Evolutionary conservation across 2,329 filamentous ascomycete genomes (phyloP), one percentile per base, ranked within the genome.

Genomic region (Davidsoniella eucalypti): DNA sequence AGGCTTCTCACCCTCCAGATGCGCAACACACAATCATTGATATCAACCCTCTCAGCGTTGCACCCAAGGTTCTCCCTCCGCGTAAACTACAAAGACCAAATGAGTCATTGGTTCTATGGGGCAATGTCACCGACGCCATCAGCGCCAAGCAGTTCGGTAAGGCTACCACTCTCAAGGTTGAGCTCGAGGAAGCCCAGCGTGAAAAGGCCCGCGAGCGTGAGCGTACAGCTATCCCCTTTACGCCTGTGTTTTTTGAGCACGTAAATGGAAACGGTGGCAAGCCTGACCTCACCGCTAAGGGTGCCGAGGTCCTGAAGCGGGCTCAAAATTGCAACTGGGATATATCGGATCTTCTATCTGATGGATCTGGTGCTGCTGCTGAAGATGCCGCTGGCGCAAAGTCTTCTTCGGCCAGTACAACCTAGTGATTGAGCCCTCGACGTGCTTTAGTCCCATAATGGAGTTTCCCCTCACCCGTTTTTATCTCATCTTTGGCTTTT

Each of bases 61-160:
- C 82, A 0, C 70, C 81, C 50, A 98, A 98, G 67, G 69, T 77
- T 41, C 64, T 93, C 0, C 92, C 92, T 0, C 86, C 90, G 0
- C 65, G 74, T 16, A 80, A 87, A 41, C 64, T 78, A 52, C 92
- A 96, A 64, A 76, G 94, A 2, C 76, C 83, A 50, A 92, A 98
- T 63, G 92, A 98, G 66, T 93, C 85, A 2, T 76, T 92, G 56
- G 80, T 76, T 52, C 83, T 94, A 61, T 98, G 92, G 92, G 74
- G 78, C 33, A 77, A 76, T 21, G 90, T 98, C 42, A 96, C 92
- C 16, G 73, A 84, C 48, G 87, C 88, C 36, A 96, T 98, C 60
- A 64, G 76, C 18, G 69, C 78, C 54, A 93, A 88, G 65, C 86
- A 94, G 61, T 98, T 80, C 64, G 75, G 75, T 40, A 79, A 83